phyloP scores from a whole-genome alignment of 371 early-diverging fungal genomes.

The Syncephalastrum sp. region DNA sequence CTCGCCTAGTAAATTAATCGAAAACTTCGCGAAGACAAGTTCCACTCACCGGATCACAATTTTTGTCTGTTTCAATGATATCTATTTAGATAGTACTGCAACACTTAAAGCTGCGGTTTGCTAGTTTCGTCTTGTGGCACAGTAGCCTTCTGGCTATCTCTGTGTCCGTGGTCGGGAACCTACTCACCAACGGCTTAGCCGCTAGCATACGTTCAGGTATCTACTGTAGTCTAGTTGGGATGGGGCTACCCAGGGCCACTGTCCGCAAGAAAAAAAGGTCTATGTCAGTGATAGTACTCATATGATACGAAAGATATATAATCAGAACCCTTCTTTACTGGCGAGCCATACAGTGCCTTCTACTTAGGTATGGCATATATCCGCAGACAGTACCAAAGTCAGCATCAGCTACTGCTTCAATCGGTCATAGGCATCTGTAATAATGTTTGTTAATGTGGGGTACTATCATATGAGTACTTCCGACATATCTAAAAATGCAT shows the following conservation, averaged over 20 bases:
- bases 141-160: no score
- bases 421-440: conserved; percentile 56
- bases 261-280: no score
- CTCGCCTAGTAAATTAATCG: no score
- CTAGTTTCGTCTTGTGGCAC: not conserved
- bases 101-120: not conserved
- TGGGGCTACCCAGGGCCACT: no score
- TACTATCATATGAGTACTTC: conserved; percentile 62
- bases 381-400: conserved; percentile 84
- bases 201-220: no score
- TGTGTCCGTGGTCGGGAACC: not conserved
- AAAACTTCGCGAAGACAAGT: no score
- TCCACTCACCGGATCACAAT: no score
- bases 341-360: conserved; percentile 57
- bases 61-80: no score
- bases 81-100: no score
- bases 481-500: no score
- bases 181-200: not conserved
- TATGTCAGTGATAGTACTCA: conserved; percentile 22
- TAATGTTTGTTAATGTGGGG: conserved; percentile 71
- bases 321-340: conserved; percentile 65
- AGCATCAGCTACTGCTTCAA: conserved; percentile 51
- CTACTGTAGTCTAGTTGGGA: no score
- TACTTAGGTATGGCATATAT: conserved; percentile 60
- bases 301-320: conserved; percentile 60